These are phyloP conservation scores for Yamadazyma jaroonii DNA, from an alignment of 1,139 yeast species.

Conservation along the genomic window DNA sequence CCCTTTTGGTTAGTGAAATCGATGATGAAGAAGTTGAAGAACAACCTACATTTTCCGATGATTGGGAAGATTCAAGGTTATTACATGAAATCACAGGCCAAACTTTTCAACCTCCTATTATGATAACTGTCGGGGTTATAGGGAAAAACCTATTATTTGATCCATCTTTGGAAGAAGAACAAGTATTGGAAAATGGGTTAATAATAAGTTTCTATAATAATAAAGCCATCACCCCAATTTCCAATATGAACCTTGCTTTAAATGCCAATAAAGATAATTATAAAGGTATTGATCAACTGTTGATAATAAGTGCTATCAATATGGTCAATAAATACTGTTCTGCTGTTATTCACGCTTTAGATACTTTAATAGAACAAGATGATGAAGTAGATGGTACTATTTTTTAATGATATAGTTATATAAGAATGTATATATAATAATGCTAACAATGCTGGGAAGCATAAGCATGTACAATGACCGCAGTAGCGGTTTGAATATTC, in stretches of 20 bases:
- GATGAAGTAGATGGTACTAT: constrained; percentile 28
- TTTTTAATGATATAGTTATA: no score
- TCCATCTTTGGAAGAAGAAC: constrained; percentile 83
- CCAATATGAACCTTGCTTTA: constrained; percentile 51
- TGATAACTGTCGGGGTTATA: constrained; percentile 71
- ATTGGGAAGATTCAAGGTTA: constrained; percentile 61
- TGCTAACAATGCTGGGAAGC: constrained; percentile 66
- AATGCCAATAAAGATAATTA: constrained; percentile 41
- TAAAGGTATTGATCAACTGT: constrained; percentile 32
- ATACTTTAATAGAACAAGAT: constrained; percentile 38
- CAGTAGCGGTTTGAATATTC: constrained; percentile 97
- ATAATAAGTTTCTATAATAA: constrained; percentile 68
- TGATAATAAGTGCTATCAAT: constrained; percentile 26
- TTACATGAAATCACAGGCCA: constrained; percentile 34
- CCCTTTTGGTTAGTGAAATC: constrained; percentile 63
- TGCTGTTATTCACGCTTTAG: constrained; percentile 36
- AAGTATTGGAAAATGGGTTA: constrained; percentile 80
- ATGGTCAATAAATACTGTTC: constrained; percentile 37
- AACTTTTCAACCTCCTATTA: constrained; percentile 64
- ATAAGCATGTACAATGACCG: constrained; percentile 89
- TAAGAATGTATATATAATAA: constrained; percentile 2
- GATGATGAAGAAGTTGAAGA: constrained; percentile 67
- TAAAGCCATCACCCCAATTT: constrained; percentile 61
- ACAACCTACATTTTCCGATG: constrained; percentile 89
- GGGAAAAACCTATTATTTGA: constrained; percentile 71